Base-by-base conservation (phyloP, 75 land plant species). In the Pinus tabuliformis region DNA sequence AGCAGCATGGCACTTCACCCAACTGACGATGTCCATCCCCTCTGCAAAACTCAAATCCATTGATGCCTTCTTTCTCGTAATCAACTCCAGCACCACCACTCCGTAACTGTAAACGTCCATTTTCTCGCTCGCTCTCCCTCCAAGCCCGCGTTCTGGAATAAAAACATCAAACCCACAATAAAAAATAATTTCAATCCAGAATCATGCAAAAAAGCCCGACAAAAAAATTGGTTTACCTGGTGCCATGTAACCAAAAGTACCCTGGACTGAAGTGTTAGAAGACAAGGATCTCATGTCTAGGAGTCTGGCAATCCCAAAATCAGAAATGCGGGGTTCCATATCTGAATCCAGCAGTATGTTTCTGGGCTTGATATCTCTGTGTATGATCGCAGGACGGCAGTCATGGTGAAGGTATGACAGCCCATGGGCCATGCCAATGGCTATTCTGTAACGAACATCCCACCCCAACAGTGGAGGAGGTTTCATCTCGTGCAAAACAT, bases 21-120 rank as follows among this genome's bases (percentile, higher is more conserved):
- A 93, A 9, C 72, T 63, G 21, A 83, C 90, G 1, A 93, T 66
- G 54, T 88, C 89, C 52, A 76, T 78, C 57, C 66, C 86, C 26
- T 77, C 91, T 28, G 56, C 60, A 68, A 82, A 87, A 30, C 88
- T 78, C 13, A 84, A 84, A 78, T 93, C 89, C 63, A 84, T 2
- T 33, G 1, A 33, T 2, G 94, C 87, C 45, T 65, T 79, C 76
- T 78, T 83, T 72, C 94, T 73, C 6, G 96, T 93, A 62, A 91
- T 73, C 57, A 93, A 81, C 72, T 93, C 96, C 62, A 93, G 77
- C 52, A 93, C 59, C 1, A 89, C 82, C 28, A 93, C 93, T 0
- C 93, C 91, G 58, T 84, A 93, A 78, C 88, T 86, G 65, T 91
- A 93, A 49, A 93, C 91, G 81, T 93, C 95, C 12, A 88, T 87